A percentile compares a stretch with the other conserved stretches of the same genome.
These are phyloP conservation scores for Penicillium sp. DNA, from an alignment of 2,329 filamentous ascomycete genomes.

Conservation along the genomic window DNA sequence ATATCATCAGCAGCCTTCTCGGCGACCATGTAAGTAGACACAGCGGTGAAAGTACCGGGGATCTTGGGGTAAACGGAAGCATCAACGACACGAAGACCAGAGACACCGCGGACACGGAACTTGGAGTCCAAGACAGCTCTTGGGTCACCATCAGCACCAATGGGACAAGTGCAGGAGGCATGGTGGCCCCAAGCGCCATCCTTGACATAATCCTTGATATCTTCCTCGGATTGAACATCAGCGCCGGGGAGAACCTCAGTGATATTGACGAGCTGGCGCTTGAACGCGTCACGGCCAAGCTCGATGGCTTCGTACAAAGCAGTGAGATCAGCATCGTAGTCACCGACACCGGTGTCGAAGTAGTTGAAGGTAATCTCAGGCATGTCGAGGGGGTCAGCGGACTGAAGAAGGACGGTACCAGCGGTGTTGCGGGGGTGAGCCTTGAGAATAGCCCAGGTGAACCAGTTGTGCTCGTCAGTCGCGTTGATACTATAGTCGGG, in stretches of 20 bases:
- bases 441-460: slow-evolving; percentile 53
- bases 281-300: slow-evolving; percentile 49
- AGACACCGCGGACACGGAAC: slow-evolving; percentile 57
- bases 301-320: slow-evolving; percentile 21
- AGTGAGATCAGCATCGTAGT: slow-evolving; percentile 11
- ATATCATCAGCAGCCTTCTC: slow-evolving; percentile 64
- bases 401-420: slow-evolving; percentile 61
- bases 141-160: slow-evolving; percentile 53
- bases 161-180: slow-evolving; percentile 54
- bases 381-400: slow-evolving; percentile 60
- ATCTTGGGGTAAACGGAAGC: slow-evolving; percentile 57
- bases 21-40: slow-evolving; percentile 54
- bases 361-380: slow-evolving; percentile 64
- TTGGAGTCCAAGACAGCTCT: slow-evolving; percentile 56
- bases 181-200: slow-evolving; percentile 58
- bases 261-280: slow-evolving; percentile 41
- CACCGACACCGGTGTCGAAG: slow-evolving; percentile 41
- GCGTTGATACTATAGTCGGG: slow-evolving; percentile 45
- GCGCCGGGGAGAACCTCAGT: slow-evolving; percentile 43
- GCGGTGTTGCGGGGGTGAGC: slow-evolving; percentile 61
- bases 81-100: slow-evolving; percentile 60
- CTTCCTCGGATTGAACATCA: slow-evolving; percentile 34
- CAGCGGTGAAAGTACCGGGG: slow-evolving; percentile 53
- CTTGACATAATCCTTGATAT: slow-evolving; percentile 49
- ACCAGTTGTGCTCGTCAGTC: slow-evolving; percentile 41